Conservation (phyloP, 2,329 filamentous ascomycete genomes). For the Alternaria longipes region DNA sequence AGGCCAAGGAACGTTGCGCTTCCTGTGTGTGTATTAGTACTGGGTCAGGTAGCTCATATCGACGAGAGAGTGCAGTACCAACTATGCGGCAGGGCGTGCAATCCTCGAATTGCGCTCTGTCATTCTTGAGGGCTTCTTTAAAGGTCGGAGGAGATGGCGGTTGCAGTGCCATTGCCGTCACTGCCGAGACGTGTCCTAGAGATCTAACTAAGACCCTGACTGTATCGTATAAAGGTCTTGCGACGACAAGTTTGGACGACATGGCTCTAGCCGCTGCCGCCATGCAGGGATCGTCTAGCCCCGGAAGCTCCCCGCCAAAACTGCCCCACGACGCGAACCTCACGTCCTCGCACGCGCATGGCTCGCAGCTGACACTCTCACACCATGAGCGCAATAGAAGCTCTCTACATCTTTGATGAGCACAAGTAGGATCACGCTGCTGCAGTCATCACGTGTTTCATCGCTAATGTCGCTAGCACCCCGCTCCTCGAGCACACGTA, state of each 20-base stretch:
- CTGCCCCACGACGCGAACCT: slow-evolving; percentile 27
- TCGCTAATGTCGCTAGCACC: slow-evolving; percentile 64
- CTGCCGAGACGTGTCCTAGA: background rate
- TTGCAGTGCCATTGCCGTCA: slow-evolving; percentile 24
- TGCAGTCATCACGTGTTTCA: background rate
- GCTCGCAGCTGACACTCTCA: slow-evolving; percentile 20
- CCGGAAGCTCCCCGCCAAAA: slow-evolving; percentile 34
- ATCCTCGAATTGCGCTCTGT: slow-evolving; percentile 61
- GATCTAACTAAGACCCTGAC: background rate
- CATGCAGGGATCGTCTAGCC: slow-evolving; percentile 10
- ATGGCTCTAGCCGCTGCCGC: background rate
- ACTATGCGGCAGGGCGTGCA: slow-evolving; percentile 76
- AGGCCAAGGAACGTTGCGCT: slow-evolving; percentile 57
- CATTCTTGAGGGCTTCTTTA: slow-evolving; percentile 43
- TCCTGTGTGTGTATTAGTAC: slow-evolving; percentile 40
- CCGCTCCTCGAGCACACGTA: slow-evolving; percentile 90
- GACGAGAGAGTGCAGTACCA: slow-evolving; percentile 58
- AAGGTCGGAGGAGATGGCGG: slow-evolving; percentile 33
- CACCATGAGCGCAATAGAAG: slow-evolving; percentile 79
- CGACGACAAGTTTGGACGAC: slow-evolving; percentile 3
- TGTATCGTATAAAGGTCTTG: background rate
- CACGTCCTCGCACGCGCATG: slow-evolving; percentile 26
- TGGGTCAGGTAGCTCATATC: background rate
- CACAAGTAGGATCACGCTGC: slow-evolving; percentile 74
- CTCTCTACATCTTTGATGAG: slow-evolving; percentile 96